phyloP scores from a whole-genome alignment of 208 protist genomes.

The Leishmania tarentolae region DNA sequence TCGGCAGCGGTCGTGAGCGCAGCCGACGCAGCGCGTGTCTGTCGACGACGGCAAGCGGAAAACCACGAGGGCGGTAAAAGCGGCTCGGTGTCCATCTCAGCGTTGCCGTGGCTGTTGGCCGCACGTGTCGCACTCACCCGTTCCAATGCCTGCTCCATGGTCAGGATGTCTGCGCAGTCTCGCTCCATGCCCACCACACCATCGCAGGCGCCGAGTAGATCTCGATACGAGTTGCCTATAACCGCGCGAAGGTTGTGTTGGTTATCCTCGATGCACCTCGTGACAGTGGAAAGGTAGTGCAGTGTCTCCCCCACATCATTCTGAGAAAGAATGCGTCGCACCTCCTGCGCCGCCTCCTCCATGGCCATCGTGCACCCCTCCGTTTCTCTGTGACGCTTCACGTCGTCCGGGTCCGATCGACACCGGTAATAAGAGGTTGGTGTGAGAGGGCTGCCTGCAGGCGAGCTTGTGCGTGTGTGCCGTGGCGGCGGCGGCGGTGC shows the following conservation, averaged over 20 bases:
- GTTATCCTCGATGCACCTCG: slow-evolving; percentile 59
- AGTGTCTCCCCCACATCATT: slow-evolving; percentile 62
- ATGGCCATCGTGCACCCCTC: not conserved
- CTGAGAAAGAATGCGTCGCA: slow-evolving; percentile 52
- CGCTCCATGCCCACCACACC: slow-evolving; percentile 56
- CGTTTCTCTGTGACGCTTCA: not conserved
- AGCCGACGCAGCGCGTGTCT: not conserved
- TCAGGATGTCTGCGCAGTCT: slow-evolving; percentile 47
- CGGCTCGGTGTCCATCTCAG: not conserved
- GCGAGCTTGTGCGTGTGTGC: not conserved
- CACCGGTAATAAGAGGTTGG: not conserved
- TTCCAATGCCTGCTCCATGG: slow-evolving; percentile 30
- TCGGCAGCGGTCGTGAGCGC: not conserved
- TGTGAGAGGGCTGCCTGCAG: not conserved
- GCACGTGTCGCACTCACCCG: too few species aligned
- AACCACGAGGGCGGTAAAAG: slow-evolving; percentile 13
- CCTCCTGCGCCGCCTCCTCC: slow-evolving; percentile 66
- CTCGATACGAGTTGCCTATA: slow-evolving; percentile 63
- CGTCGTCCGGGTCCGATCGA: not conserved
- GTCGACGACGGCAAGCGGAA: not conserved
- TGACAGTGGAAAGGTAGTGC: slow-evolving; percentile 57
- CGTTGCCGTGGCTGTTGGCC: not conserved
- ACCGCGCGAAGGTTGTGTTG: slow-evolving; percentile 43
- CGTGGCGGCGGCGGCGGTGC: not conserved
- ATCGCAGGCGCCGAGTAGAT: slow-evolving; percentile 60